Evolutionary conservation across 768 basidiomycete species (phyloP), one percentile per base, ranked within the genome.

Genomic region (Collybia sordida): DNA sequence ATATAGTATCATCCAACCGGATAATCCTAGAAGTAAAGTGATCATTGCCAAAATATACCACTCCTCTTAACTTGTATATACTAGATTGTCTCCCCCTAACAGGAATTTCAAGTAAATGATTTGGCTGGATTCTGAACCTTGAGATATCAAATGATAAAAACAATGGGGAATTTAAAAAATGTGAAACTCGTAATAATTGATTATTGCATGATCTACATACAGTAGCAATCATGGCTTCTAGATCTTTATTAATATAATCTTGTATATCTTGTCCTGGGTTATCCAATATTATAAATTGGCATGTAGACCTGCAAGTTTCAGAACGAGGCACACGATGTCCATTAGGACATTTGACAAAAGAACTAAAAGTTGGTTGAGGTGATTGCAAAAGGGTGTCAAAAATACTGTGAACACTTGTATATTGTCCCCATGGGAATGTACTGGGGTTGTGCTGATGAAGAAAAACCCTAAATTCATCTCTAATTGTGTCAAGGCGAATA

Each of bases 1-100:
- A 51, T n/a, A 51, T 45, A 12, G 15, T 41, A 21, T 25, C 36
- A 21, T 37, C 21, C 8, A n/a, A 21, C n/a, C 18, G 23, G 17
- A 51, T 41, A 17, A 51, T 37, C 19, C 43, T 35, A 21, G 42
- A 46, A 21, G 46, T 52, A 42, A 52, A 52, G 19, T 52, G 51
- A 38, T 41, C 27, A 28, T 42, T 28, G 31, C 36, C 45, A 47
- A 38, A 40, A 45, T 52, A 52, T 11, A 52, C 23, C n/a, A 52
- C 17, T 40, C 51, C 51, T 14, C 31, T 37, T n/a, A 52, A 28
- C 31, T 31, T 31, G 31, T 47, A 28, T 21, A 47, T 24, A 40
- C 23, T 37, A n/a, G 21, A 28, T 28, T 23, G 36, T 49, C 34
- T 35, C 25, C 21, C 21, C n/a, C 38, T 37, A 9, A 38, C 25